Evolutionary conservation across 139 green algal species (phyloP).

Genomic region (Coelastrella sp.): DNA sequence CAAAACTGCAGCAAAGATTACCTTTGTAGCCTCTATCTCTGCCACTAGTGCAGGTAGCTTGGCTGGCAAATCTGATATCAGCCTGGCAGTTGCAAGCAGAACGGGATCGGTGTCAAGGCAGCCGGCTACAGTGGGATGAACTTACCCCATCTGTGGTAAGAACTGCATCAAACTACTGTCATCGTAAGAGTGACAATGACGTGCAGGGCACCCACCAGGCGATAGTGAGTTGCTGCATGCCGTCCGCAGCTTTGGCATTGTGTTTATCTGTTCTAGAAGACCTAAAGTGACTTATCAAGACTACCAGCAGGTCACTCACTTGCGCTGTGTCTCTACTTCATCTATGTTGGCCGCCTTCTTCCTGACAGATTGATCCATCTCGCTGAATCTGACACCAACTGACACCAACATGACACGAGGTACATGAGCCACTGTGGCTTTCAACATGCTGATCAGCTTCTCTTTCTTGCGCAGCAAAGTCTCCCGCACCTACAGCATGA

Average conservation of each 20-base stretch:
- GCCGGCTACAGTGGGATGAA: neutral
- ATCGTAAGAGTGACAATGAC: too few relatives aligned
- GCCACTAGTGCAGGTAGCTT: slow-evolving; percentile 67
- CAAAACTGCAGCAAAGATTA: neutral
- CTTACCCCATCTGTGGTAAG: too few relatives aligned
- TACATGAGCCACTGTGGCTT: slow-evolving; percentile 63
- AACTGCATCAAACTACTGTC: too few relatives aligned
- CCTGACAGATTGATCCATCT: slow-evolving; percentile 70
- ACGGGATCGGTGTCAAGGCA: neutral
- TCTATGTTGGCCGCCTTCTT: slow-evolving; percentile 72
- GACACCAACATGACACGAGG: slow-evolving; percentile 65
- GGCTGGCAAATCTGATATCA: slow-evolving; percentile 36
- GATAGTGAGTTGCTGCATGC: too few relatives aligned
- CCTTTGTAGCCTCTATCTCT: slow-evolving; percentile 63
- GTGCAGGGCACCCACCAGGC: too few relatives aligned
- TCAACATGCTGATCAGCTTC: slow-evolving; percentile 72
- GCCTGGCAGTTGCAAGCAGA: slow-evolving; percentile 13
- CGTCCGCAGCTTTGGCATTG: neutral
- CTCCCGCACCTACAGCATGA: slow-evolving; percentile 60
- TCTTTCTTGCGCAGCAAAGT: slow-evolving; percentile 77
- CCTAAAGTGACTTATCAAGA: neutral
- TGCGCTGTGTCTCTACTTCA: slow-evolving; percentile 80
- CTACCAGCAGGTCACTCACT: slow-evolving; percentile 41
- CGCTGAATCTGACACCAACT: slow-evolving; percentile 65
- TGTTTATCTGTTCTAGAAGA: neutral